Evolutionary conservation across 495 filamentous ascomycete species (phyloP), one percentile per base, ranked within the genome.

Genomic region (Neurospora hispaniola): DNA sequence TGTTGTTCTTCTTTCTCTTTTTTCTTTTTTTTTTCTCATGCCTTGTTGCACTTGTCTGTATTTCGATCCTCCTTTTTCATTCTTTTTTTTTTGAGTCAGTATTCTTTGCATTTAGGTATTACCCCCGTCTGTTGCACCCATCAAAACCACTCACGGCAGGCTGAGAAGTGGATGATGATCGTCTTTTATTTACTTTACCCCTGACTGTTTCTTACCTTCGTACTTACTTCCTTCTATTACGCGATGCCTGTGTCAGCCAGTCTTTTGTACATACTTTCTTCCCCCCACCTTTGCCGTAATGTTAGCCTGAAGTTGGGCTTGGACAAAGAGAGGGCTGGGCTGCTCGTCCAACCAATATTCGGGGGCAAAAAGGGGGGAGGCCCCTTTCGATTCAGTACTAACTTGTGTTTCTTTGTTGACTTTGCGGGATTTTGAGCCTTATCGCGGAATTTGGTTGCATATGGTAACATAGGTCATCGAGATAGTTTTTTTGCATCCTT

Each of bases 81-180:
- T 14, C 23, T 38, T 71, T 5, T 6, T 38, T 38, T 38, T 48
- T 1, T 16, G n/a, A 70, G 27, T 39, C 4, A 6, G 69, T 2
- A 20, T 35, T 31, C 3, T 0, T 42, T 70, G 69, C 69, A 40
- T 70, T 72, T 69, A 69, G 71, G 48, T 18, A 42, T 41, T 69
- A 42, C 54, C 54, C 40, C 71, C 39, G 71, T 69, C 23, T 69
- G 71, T 72, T 72, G 54, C 31, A 69, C 14, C 54, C 23, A 41
- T 11, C 40, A 41, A 41, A 41, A 41, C 9, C 40, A 41, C 40
- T 41, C 40, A 41, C 40, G 40, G 40, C 40, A 41, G 40, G 40
- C 40, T 41, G 10, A 41, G 48, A 12, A 14, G 27, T 66, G 27
- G 27, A 35, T 66, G 4, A 35, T 66, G 14, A 31, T 18, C 14